These are phyloP conservation scores for Candida sp. DNA, from an alignment of 1,139 yeast genomes.

Conservation along the genomic window DNA sequence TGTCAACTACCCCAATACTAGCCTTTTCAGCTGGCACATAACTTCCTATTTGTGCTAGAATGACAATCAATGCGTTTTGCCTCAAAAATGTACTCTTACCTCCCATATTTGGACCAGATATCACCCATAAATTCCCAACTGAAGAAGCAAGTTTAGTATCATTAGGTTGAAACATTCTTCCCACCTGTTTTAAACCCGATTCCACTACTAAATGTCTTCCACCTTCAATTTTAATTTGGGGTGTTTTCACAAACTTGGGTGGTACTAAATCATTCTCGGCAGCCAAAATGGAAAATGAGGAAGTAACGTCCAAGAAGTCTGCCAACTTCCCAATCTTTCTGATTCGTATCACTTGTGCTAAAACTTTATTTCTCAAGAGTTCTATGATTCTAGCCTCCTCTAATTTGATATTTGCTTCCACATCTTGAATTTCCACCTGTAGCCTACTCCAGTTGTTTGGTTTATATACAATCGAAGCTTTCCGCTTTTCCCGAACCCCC, in stretches of 20 bases:
- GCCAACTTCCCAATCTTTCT: conserved; percentile 44
- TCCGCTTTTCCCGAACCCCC: conserved; percentile 25
- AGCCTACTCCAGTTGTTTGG: conserved; percentile 31
- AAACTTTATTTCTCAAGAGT: conserved; percentile 34
- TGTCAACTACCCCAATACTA: conserved; percentile 76
- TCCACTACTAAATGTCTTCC: conserved; percentile 95
- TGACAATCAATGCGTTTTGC: conserved; percentile 81
- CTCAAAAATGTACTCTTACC: conserved; percentile 91
- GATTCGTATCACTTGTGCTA: conserved; percentile 36
- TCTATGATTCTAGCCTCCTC: conserved; percentile 48
- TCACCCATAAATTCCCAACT: conserved; percentile 52
- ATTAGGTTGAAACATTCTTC: conserved; percentile 61
- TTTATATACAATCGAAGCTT: conserved; percentile 26
- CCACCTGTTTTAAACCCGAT: conserved; percentile 53
- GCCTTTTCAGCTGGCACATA: conserved; percentile 83
- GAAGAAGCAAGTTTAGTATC: conserved; percentile 34
- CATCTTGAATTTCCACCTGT: conserved; percentile 23
- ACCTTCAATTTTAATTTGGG: conserved; percentile 40
- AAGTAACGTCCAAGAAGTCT: conserved; percentile 70
- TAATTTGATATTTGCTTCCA: conserved; percentile 20
- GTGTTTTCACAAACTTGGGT: conserved; percentile 57
- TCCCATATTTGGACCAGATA: conserved; percentile 98
- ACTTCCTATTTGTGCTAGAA: conserved; percentile 87
- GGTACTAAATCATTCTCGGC: conserved; percentile 59
- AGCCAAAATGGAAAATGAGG: conserved; percentile 72